Percentiles rank a stretch among this genome's conserved stretches.
These are phyloP conservation scores for Fusarium virguliforme DNA, from an alignment of 2,329 filamentous ascomycete species.

Conservation along the genomic window DNA sequence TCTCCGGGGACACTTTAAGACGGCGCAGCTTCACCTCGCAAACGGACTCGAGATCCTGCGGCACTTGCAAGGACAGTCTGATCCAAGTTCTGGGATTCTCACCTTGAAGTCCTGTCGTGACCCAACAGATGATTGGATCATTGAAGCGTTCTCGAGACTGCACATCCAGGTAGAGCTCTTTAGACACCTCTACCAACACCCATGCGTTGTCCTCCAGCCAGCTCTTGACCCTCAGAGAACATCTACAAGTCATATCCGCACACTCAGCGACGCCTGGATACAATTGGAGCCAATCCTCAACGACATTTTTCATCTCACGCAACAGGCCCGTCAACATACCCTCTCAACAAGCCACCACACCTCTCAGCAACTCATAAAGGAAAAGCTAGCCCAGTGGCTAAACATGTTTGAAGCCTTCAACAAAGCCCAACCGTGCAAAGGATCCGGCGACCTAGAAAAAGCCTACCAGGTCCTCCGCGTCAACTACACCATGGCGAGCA, in stretches of 20 bases:
- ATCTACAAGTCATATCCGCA: constrained; percentile 16
- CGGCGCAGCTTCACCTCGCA: constrained; percentile 39
- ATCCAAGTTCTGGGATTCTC: constrained; percentile 49
- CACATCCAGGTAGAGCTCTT: constrained; percentile 52
- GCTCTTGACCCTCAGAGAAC: background rate
- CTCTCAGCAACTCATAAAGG: constrained; percentile 35
- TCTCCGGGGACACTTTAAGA: constrained; percentile 41
- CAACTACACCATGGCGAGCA: constrained; percentile 61
- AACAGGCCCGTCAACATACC: constrained; percentile 30
- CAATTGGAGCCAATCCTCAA: constrained; percentile 42
- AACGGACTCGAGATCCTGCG: constrained; percentile 52
- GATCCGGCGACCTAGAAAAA: constrained; percentile 44
- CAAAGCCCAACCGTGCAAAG: constrained; percentile 20
- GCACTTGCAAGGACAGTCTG: constrained; percentile 57
- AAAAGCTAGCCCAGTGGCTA: constrained; percentile 44
- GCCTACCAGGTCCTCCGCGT: constrained; percentile 53
- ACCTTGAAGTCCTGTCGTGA: constrained; percentile 39
- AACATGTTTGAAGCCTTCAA: constrained; percentile 49
- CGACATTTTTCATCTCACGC: constrained; percentile 42
- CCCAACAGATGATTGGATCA: constrained; percentile 60
- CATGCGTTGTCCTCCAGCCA: constrained; percentile 30
- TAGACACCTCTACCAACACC: constrained; percentile 37
- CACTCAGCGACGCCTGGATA: constrained; percentile 44
- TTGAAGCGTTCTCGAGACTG: constrained; percentile 59
- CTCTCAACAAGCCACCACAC: constrained; percentile 12